Conservation (phyloP, 352 stramenopile species). For the Chrysophaeum taylorii region DNA sequence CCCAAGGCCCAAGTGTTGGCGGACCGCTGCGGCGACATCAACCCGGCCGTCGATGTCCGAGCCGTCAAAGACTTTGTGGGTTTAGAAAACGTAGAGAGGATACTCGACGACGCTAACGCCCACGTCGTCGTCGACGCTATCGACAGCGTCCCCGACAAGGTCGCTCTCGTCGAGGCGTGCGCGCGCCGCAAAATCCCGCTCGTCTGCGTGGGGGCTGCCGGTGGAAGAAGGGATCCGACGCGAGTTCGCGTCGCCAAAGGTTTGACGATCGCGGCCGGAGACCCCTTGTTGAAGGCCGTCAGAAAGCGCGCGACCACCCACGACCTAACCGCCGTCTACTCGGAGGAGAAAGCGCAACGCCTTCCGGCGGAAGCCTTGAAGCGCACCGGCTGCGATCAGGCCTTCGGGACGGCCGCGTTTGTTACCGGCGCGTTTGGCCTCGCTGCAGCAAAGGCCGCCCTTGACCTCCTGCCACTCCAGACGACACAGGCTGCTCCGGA, state of each 20-base stretch:
- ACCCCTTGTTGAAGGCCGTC: constrained; percentile 22
- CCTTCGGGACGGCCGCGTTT: constrained; percentile 47
- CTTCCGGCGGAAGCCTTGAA: neutral
- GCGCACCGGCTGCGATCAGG: neutral
- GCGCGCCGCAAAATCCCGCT: constrained; percentile 37
- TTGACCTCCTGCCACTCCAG: neutral
- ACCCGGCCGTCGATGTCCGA: constrained; percentile 42
- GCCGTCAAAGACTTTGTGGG: constrained; percentile 49
- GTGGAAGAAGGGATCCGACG: constrained; percentile 47
- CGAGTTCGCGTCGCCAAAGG: neutral
- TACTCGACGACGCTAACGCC: constrained; percentile 14
- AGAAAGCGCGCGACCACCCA: constrained; percentile 46
- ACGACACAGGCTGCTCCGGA: neutral
- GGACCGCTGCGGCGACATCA: constrained; percentile 44
- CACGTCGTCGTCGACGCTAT: constrained; percentile 52
- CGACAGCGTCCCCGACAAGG: constrained; percentile 49
- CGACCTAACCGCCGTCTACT: neutral
- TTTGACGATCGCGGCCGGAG: neutral
- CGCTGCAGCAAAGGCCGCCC: neutral
- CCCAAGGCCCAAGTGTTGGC: constrained; percentile 54
- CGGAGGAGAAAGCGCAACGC: neutral
- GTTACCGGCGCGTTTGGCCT: constrained; percentile 55
- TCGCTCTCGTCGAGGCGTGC: constrained; percentile 43
- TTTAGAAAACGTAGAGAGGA: neutral
- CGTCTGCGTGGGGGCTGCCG: constrained; percentile 50